Conservation (phyloP, 768 basidiomycete genomes). For the Clavulina sp. region DNA sequence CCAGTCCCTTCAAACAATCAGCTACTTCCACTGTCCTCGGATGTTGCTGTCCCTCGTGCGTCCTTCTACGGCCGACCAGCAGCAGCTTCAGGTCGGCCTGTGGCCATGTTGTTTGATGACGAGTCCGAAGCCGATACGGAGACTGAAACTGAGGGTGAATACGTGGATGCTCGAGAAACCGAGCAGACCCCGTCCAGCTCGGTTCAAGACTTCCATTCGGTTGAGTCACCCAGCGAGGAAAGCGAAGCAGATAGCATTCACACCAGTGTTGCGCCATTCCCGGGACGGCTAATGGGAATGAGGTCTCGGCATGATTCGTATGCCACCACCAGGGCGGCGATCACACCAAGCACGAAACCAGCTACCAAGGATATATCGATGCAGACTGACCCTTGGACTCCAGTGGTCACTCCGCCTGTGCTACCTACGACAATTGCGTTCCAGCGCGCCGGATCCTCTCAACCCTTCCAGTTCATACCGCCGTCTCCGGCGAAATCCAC, state of each 20-base stretch:
- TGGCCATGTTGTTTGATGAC: slow-evolving; percentile 9
- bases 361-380: slow-evolving; percentile 58
- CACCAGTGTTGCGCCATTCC: slow-evolving; percentile 5
- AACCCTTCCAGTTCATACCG: no score
- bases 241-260: slow-evolving; percentile 53
- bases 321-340: neutral
- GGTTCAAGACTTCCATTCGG: slow-evolving; percentile 57
- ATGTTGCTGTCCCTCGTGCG: neutral
- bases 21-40: neutral
- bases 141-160: slow-evolving; percentile 46
- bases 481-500: no score
- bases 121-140: slow-evolving; percentile 39
- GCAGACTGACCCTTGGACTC: slow-evolving; percentile 58
- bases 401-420: slow-evolving; percentile 15
- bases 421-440: no score
- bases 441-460: no score
- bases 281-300: slow-evolving; percentile 4
- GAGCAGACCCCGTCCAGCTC: slow-evolving; percentile 42
- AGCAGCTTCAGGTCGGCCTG: slow-evolving; percentile 3
- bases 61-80: neutral
- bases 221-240: slow-evolving; percentile 22
- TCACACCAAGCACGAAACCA: slow-evolving; percentile 24
- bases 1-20: neutral
- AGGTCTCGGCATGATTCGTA: slow-evolving; percentile 3
- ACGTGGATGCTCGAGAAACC: slow-evolving; percentile 59